Evolutionary conservation across 352 stramenopile genomes (phyloP).

Genomic region (Phytopythium boreale): DNA sequence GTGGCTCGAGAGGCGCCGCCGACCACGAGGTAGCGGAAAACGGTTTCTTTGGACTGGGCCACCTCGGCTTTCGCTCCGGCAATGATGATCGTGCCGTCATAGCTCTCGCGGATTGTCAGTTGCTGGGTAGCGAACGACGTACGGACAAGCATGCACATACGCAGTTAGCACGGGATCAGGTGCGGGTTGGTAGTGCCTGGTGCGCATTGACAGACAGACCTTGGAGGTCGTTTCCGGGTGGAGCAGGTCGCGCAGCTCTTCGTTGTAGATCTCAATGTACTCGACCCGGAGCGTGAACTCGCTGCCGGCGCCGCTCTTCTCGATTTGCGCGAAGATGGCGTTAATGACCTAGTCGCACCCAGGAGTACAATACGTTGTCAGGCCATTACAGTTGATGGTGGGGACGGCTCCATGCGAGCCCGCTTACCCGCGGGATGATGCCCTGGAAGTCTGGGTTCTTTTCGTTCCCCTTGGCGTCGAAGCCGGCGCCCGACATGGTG

Average conservation of each 20-base stretch:
- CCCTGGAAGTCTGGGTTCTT: slow-evolving; percentile 60
- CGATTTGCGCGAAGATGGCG: slow-evolving; percentile 66
- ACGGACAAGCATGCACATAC: too few species aligned
- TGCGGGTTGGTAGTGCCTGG: background rate
- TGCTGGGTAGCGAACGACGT: slow-evolving; percentile 27
- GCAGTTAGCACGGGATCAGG: too few species aligned
- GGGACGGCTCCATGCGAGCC: too few species aligned
- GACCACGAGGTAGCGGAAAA: slow-evolving; percentile 81
- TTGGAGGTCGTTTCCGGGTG: slow-evolving; percentile 75
- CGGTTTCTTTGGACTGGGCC: slow-evolving; percentile 70
- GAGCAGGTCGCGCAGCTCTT: slow-evolving; percentile 95
- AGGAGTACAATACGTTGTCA: too few species aligned
- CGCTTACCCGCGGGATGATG: slow-evolving; percentile 83
- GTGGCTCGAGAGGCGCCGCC: slow-evolving; percentile 77
- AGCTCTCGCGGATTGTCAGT: slow-evolving; percentile 77
- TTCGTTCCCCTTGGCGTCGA: slow-evolving; percentile 45
- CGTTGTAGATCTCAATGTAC: slow-evolving; percentile 99
- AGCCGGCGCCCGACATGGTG: slow-evolving; percentile 88
- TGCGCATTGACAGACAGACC: slow-evolving; percentile 9
- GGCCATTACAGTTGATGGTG: too few species aligned
- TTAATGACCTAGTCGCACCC: slow-evolving; percentile 43
- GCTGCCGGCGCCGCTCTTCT: slow-evolving; percentile 26
- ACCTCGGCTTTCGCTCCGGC: slow-evolving; percentile 81
- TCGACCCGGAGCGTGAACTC: slow-evolving; percentile 92
- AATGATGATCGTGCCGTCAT: slow-evolving; percentile 75